Conservation (phyloP, 2,329 filamentous ascomycete genomes). For the Ophiostoma sp. region DNA sequence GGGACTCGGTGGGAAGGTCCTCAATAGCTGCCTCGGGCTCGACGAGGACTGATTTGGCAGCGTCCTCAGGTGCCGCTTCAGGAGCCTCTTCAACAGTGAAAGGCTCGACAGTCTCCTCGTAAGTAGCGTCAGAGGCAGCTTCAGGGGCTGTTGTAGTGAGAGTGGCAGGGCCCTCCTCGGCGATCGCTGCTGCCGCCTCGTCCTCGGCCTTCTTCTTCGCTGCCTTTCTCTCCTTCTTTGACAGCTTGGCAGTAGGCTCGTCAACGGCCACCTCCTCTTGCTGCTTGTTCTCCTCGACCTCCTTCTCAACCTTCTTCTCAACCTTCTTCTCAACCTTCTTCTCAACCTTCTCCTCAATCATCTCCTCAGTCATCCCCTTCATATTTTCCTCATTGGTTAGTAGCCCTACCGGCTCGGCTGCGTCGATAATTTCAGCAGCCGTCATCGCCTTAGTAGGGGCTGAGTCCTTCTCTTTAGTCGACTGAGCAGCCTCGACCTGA, state of each 20-base stretch:
- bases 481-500: background rate
- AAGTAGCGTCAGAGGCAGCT: background rate
- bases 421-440: background rate
- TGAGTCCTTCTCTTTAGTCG: conserved; percentile 1
- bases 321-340: background rate
- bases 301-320: background rate
- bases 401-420: conserved; percentile 16
- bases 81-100: background rate
- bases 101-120: background rate
- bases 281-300: background rate
- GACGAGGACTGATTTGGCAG: background rate
- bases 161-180: too few relatives aligned
- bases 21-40: background rate
- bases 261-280: too few relatives aligned
- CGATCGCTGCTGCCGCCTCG: background rate
- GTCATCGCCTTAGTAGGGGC: conserved; percentile 18
- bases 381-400: background rate
- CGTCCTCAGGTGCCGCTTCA: background rate
- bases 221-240: conserved; percentile 14
- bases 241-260: background rate
- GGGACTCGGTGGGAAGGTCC: background rate
- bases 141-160: too few relatives aligned
- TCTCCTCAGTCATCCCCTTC: background rate
- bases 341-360: background rate
- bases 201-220: conserved; percentile 8